phyloP scores from a whole-genome alignment of 768 basidiomycete species.

The Artomyces pyxidatus region DNA sequence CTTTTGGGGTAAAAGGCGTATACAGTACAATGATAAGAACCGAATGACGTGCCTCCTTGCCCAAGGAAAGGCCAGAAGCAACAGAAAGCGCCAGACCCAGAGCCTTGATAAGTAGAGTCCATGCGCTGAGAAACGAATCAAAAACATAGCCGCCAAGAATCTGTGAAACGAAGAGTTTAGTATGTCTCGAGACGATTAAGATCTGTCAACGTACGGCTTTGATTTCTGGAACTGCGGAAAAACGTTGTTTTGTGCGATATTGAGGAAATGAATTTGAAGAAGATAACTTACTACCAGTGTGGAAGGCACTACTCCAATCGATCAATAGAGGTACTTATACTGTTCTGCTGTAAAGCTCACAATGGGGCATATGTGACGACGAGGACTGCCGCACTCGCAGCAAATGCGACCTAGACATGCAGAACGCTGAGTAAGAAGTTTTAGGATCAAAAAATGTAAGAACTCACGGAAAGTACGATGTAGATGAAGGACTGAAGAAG shows the following conservation, averaged over 20 bases:
- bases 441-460: not conserved
- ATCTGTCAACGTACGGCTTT: slow-evolving; percentile 47
- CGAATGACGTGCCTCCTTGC: slow-evolving; percentile 57
- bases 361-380: slow-evolving; percentile 65
- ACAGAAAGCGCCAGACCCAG: slow-evolving; percentile 78
- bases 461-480: slow-evolving; percentile 52
- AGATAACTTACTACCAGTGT: slow-evolving; percentile 64
- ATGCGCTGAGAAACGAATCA: slow-evolving; percentile 76
- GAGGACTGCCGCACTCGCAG: slow-evolving; percentile 53
- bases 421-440: not conserved
- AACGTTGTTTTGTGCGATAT: not conserved
- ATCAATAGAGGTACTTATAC: not conserved
- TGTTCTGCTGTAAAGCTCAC: slow-evolving; percentile 30
- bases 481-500: slow-evolving; percentile 60
- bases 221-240: slow-evolving; percentile 58
- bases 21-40: slow-evolving; percentile 9
- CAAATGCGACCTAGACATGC: slow-evolving; percentile 43
- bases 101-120: slow-evolving; percentile 81
- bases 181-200: not conserved
- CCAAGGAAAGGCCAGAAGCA: slow-evolving; percentile 76
- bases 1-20: not conserved
- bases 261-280: not conserved
- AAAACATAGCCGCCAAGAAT: slow-evolving; percentile 82
- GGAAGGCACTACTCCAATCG: slow-evolving; percentile 47
- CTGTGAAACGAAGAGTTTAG: slow-evolving; percentile 25